phyloP scores from a whole-genome alignment of 2,329 filamentous ascomycete species.

The Ploettnerulaceae sp. region DNA sequence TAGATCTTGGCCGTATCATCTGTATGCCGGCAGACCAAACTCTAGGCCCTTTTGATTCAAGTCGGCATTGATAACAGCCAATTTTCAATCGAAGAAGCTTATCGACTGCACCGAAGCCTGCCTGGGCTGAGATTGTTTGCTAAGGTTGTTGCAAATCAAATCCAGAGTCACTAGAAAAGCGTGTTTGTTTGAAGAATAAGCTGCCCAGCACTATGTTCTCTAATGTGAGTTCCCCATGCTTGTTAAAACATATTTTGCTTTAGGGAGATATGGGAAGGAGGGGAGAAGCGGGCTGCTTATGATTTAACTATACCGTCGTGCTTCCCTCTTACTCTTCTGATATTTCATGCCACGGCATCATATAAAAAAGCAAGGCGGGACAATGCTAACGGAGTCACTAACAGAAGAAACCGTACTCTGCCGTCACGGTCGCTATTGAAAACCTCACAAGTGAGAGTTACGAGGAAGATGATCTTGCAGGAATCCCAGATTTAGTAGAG shows the following conservation, averaged over 20 bases:
- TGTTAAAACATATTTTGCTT: neutral
- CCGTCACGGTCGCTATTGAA: constrained; percentile 89
- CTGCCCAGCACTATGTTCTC: constrained; percentile 2
- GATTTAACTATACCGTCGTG: too few relatives aligned
- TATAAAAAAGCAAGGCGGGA: too few relatives aligned
- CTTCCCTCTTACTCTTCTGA: too few relatives aligned
- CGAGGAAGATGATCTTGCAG: constrained; percentile 85
- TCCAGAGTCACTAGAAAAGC: neutral
- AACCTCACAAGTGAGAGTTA: constrained; percentile 83
- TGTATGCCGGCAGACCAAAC: too few relatives aligned
- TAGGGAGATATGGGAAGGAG: neutral
- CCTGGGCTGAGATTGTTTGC: neutral
- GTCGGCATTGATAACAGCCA: too few relatives aligned
- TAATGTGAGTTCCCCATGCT: neutral
- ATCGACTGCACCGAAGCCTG: neutral
- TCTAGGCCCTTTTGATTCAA: neutral
- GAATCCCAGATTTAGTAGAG: constrained; percentile 90
- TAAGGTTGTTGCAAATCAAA: neutral
- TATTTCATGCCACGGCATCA: too few relatives aligned
- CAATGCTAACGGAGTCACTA: neutral
- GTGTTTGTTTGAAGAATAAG: neutral
- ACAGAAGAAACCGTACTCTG: constrained; percentile 83
- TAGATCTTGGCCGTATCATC: too few relatives aligned
- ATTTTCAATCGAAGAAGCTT: too few relatives aligned
- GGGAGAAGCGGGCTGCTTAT: too few relatives aligned